Evolutionary conservation across 2,329 filamentous ascomycete genomes (phyloP).

Genomic region (Lachnellula cervina): DNA sequence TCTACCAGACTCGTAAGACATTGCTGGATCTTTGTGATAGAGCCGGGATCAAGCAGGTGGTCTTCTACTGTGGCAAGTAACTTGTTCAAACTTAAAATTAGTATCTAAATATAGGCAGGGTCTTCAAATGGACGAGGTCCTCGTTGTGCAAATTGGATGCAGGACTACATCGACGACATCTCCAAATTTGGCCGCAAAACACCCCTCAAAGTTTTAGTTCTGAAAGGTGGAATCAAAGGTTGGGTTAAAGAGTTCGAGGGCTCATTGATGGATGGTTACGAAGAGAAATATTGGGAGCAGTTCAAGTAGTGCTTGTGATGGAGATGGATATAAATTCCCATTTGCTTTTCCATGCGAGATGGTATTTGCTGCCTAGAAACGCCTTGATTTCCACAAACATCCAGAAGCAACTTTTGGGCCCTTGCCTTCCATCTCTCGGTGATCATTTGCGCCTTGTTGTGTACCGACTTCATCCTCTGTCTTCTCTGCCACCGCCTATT

Average conservation of each 20-base stretch:
- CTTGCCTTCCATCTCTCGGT: not conserved
- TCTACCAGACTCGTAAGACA: conserved; percentile 45
- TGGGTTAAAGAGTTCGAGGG: conserved; percentile 49
- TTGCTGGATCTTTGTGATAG: conserved; percentile 47
- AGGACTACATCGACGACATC: conserved; percentile 48
- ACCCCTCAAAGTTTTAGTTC: conserved; percentile 41
- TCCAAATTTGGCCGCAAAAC: conserved; percentile 36
- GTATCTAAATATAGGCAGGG: conserved; percentile 32
- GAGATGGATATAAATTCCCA: conserved; percentile 2
- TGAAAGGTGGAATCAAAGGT: conserved; percentile 50
- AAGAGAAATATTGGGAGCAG: conserved; percentile 36
- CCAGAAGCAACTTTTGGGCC: conserved; percentile 11
- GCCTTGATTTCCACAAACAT: conserved; percentile 13
- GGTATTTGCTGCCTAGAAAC: conserved; percentile 22
- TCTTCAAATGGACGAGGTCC: conserved; percentile 48
- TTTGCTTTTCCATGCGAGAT: conserved; percentile 20
- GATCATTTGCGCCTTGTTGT: not conserved
- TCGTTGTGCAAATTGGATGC: conserved; percentile 51
- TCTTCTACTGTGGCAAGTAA: conserved; percentile 53
- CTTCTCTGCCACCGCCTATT: conserved; percentile 54
- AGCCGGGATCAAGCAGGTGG: conserved; percentile 43
- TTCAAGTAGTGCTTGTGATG: conserved; percentile 17
- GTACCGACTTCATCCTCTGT: conserved; percentile 30
- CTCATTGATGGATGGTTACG: conserved; percentile 46
- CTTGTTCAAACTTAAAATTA: not conserved